phyloP scores from a whole-genome alignment of 192 early-diverging fungal genomes.

The Backusella psychrophila region DNA sequence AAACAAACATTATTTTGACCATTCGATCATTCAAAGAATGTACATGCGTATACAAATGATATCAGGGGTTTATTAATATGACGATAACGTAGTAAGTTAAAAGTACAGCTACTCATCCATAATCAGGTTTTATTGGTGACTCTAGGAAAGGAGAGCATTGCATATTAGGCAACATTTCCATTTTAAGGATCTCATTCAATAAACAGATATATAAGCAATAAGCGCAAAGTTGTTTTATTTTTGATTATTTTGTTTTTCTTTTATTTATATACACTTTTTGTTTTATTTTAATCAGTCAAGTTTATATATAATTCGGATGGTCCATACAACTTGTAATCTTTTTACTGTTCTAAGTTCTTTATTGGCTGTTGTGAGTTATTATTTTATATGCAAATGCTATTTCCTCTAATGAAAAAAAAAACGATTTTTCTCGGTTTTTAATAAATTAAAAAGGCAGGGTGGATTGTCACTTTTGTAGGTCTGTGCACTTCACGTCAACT shows the following conservation, averaged over 20 bases:
- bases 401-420: neutral
- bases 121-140: conserved; percentile 4
- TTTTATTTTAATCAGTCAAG: neutral
- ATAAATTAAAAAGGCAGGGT: conserved; percentile 22
- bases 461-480: conserved; percentile 24
- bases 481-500: conserved; percentile 12
- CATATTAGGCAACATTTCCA: neutral
- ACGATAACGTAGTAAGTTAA: neutral
- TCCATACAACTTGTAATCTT: neutral
- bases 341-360: neutral
- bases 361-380: conserved; percentile 2
- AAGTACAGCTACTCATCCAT: neutral
- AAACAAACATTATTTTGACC: neutral
- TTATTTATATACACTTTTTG: neutral
- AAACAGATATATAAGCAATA: conserved; percentile 5
- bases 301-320: neutral
- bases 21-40: conserved; percentile 2
- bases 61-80: neutral
- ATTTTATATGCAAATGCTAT: neutral
- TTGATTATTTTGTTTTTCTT: neutral
- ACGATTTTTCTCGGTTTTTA: neutral
- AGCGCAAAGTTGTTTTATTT: neutral
- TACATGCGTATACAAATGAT: neutral
- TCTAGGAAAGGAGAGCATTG: neutral
- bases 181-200: neutral